These are phyloP conservation scores for Russula dissimulans DNA, from an alignment of 768 basidiomycete genomes.

Conservation along the genomic window DNA sequence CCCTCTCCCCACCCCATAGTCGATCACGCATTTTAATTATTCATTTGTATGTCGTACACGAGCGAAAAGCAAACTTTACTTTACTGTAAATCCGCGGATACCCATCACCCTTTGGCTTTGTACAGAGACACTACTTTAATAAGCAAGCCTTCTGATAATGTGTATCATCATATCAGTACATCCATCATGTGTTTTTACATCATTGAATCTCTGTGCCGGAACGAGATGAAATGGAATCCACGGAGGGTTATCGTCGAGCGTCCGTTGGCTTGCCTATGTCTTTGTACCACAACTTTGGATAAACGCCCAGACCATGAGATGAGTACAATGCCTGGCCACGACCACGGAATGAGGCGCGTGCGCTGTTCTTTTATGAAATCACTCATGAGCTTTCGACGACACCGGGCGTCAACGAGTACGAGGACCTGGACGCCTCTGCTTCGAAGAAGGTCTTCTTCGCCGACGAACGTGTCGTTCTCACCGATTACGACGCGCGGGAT, in stretches of 20 bases:
- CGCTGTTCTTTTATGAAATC: conserved; percentile 43
- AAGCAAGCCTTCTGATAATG: conserved; percentile 15
- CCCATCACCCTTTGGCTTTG: conserved; percentile 14
- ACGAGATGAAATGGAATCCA: conserved; percentile 1
- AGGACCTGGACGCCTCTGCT: conserved; percentile 41
- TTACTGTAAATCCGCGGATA: conserved; percentile 17
- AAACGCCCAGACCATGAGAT: conserved; percentile 8
- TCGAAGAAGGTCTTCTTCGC: conserved; percentile 45
- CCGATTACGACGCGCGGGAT: conserved; percentile 61
- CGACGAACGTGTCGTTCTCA: conserved; percentile 47
- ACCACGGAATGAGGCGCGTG: conserved; percentile 25
- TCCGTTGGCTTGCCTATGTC: conserved; percentile 42
- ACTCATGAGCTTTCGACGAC: conserved; percentile 48
- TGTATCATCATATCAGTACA: conserved; percentile 5
- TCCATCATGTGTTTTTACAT: neutral
- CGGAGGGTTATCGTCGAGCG: neutral
- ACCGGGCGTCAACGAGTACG: conserved; percentile 30
- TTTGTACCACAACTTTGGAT: conserved; percentile 45
- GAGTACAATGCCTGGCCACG: neutral
- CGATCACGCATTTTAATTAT: conserved; percentile 16
- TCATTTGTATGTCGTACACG: conserved; percentile 12
- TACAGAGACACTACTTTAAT: conserved; percentile 6
- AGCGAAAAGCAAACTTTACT: conserved; percentile 5
- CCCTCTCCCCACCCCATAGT: neutral
- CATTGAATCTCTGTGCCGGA: neutral